Conservation (phyloP, 2,329 filamentous ascomycete species). For the Fusarium penzigii region DNA sequence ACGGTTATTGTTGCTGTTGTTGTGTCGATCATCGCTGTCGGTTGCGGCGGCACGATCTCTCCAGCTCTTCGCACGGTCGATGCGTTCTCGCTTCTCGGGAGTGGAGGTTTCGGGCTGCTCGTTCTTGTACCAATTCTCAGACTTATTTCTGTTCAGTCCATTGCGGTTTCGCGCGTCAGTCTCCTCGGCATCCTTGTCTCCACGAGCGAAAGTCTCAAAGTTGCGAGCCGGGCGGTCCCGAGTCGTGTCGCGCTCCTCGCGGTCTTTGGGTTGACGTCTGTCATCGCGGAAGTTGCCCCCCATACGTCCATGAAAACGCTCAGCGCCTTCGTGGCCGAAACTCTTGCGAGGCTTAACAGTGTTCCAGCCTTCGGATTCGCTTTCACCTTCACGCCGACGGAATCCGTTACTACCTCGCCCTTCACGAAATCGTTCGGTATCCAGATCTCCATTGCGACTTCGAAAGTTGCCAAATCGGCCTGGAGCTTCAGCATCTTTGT, state of each 20-base stretch:
- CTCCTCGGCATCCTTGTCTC: constrained; percentile 52
- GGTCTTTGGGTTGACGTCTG: constrained; percentile 50
- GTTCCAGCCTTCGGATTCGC: constrained; percentile 73
- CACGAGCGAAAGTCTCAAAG: constrained; percentile 50
- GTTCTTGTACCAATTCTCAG: constrained; percentile 76
- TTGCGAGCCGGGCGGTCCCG: constrained; percentile 49
- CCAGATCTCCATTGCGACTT: constrained; percentile 50
- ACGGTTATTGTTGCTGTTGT: constrained; percentile 39
- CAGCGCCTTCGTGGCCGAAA: constrained; percentile 70
- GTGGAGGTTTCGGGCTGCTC: constrained; percentile 40
- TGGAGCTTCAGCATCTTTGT: constrained; percentile 51
- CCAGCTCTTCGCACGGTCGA: constrained; percentile 63
- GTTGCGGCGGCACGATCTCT: constrained; percentile 52
- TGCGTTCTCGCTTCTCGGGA: constrained; percentile 52
- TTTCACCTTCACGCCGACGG: constrained; percentile 57
- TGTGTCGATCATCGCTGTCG: constrained; percentile 57
- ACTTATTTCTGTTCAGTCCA: constrained; percentile 63
- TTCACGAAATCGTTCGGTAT: constrained; percentile 54
- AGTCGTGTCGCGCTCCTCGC: constrained; percentile 56
- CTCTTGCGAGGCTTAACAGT: constrained; percentile 74
- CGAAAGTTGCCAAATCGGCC: constrained; percentile 63
- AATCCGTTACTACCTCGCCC: constrained; percentile 48
- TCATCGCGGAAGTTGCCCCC: constrained; percentile 49
- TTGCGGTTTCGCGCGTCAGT: constrained; percentile 63
- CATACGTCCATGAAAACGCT: constrained; percentile 69